These are phyloP conservation scores for Cladorrhinum samala DNA, from an alignment of 495 filamentous ascomycete genomes.

Conservation along the genomic window DNA sequence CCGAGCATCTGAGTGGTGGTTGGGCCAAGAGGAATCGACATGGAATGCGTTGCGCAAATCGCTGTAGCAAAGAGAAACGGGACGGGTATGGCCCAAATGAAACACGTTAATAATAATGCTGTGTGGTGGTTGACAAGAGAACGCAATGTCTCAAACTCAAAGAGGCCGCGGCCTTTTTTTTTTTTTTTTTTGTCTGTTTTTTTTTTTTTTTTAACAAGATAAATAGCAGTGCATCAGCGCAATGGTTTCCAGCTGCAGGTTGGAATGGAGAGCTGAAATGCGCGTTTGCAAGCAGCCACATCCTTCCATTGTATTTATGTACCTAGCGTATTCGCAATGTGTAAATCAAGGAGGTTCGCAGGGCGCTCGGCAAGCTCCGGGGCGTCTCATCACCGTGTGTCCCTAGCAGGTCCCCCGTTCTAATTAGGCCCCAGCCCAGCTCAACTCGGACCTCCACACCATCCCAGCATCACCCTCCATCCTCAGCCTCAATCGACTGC, in stretches of 20 bases:
- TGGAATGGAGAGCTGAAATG: neutral
- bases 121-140: neutral
- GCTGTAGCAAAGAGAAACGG: neutral
- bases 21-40: neutral
- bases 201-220: too few relatives aligned
- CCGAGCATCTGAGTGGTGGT: neutral
- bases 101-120: neutral
- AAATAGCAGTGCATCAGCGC: too few relatives aligned
- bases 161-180: too few relatives aligned
- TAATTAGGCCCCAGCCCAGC: too few relatives aligned
- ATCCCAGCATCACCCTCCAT: too few relatives aligned
- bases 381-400: neutral
- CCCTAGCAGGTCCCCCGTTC: neutral
- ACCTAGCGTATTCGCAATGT: too few relatives aligned
- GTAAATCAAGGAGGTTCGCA: neutral
- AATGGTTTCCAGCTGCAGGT: neutral
- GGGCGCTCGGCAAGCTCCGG: neutral
- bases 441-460: too few relatives aligned
- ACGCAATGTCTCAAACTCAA: neutral
- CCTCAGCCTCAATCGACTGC: neutral
- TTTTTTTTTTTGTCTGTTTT: too few relatives aligned
- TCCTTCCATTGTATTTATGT: too few relatives aligned
- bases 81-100: neutral
- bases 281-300: neutral
- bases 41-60: neutral